Percentiles rank a stretch among this genome's conserved stretches.
Conservation (phyloP, 2,329 filamentous ascomycete genomes). For the Lasiodiplodia theobromae region DNA sequence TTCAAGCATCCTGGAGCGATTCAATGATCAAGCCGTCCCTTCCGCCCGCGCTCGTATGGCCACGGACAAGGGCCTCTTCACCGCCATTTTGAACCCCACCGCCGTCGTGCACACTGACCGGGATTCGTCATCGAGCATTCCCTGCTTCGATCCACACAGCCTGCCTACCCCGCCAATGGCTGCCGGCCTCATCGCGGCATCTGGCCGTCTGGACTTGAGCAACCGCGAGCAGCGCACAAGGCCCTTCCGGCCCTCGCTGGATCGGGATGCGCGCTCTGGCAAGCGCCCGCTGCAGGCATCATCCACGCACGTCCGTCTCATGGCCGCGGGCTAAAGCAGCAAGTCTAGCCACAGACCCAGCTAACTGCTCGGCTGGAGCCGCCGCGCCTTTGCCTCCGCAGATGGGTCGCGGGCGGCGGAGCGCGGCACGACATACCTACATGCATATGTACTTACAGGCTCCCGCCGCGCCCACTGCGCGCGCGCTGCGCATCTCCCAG, state of each 20-base stretch:
- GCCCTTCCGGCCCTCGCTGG: conserved; percentile 16
- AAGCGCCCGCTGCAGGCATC: conserved; percentile 18
- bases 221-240: conserved; percentile 27
- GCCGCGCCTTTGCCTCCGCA: conserved; percentile 27
- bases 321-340: conserved; percentile 12
- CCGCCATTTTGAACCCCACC: conserved; percentile 31
- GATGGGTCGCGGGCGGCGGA: conserved; percentile 22
- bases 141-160: conserved; percentile 28
- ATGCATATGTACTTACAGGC: conserved; percentile 30
- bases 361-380: conserved; percentile 26
- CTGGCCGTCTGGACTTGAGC: conserved; percentile 26
- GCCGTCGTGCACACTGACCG: conserved; percentile 14
- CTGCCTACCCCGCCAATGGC: conserved; percentile 28
- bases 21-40: conserved; percentile 27
- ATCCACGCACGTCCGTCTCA: conserved; percentile 16
- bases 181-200: conserved; percentile 24
- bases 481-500: conserved; percentile 20
- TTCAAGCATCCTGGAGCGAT: conserved; percentile 22
- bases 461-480: conserved; percentile 27
- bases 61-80: conserved; percentile 25
- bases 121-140: conserved; percentile 24
- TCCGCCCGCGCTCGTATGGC: conserved; percentile 28
- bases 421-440: conserved; percentile 30
- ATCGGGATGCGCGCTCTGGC: conserved; percentile 17
- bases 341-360: conserved; percentile 23